phyloP scores from a whole-genome alignment of 768 basidiomycete genomes.

The Infundibulicybe gibba region DNA sequence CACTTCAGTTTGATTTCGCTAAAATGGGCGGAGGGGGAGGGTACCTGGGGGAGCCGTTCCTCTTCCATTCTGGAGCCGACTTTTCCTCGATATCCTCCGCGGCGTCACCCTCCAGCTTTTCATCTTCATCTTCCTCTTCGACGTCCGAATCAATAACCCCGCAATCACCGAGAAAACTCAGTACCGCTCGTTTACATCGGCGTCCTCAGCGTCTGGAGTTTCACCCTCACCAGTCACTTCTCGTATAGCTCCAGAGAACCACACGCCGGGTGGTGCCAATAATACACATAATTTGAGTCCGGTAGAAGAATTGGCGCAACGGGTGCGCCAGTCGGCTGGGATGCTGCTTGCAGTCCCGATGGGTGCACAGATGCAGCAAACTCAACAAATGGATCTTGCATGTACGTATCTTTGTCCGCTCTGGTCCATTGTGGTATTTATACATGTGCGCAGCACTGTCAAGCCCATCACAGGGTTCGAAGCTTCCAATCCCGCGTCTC shows the following conservation, averaged over 20 bases:
- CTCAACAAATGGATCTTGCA: constrained; percentile 14
- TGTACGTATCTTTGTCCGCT: constrained; percentile 15
- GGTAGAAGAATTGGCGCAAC: constrained; percentile 41
- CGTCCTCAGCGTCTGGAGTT: constrained; percentile 51
- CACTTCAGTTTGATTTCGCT: constrained; percentile 45
- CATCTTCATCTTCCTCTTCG: constrained; percentile 23
- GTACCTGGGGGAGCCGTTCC: no score
- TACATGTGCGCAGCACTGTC: background rate
- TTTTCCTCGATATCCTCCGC: no score
- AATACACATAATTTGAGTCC: constrained; percentile 5
- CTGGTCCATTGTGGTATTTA: constrained; percentile 3
- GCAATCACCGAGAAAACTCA: constrained; percentile 37
- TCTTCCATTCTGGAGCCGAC: no score
- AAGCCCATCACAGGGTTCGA: constrained; percentile 18
- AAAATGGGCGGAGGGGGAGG: no score
- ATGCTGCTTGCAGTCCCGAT: constrained; percentile 50
- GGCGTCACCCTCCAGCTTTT: background rate
- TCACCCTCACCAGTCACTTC: constrained; percentile 40
- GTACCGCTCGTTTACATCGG: constrained; percentile 39
- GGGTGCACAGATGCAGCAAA: constrained; percentile 25
- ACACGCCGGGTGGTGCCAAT: no score
- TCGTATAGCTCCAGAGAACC: constrained; percentile 14
- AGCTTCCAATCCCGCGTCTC: constrained; percentile 36
- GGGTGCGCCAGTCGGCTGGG: constrained; percentile 52
- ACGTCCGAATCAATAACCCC: constrained; percentile 18